phyloP scores from a whole-genome alignment of 2,329 filamentous ascomycete genomes.

The Malbranchea cinnamomea region DNA sequence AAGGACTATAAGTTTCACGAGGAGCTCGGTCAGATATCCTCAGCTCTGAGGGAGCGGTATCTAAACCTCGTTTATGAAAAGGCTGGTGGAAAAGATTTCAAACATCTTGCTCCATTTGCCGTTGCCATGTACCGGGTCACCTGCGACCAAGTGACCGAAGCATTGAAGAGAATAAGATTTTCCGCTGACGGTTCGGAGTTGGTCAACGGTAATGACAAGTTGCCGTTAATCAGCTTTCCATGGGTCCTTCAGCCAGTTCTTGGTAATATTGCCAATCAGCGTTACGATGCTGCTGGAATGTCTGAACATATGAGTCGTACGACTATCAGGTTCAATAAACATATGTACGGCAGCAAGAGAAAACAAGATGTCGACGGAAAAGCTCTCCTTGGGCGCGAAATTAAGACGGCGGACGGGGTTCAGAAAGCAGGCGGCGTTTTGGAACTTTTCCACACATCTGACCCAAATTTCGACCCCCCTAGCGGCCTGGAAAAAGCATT shows the following conservation, averaged over 20 bases:
- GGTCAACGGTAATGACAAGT: slow-evolving; percentile 21
- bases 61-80: slow-evolving; percentile 49
- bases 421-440: slow-evolving; percentile 22
- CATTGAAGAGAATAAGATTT: slow-evolving; percentile 39
- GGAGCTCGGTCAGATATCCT: slow-evolving; percentile 56
- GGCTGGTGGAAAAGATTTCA: slow-evolving; percentile 45
- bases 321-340: background rate
- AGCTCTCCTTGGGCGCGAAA: slow-evolving; percentile 7
- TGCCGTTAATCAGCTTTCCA: slow-evolving; percentile 84
- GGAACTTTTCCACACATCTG: slow-evolving; percentile 15
- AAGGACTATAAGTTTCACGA: slow-evolving; percentile 80
- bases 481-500: slow-evolving; percentile 5
- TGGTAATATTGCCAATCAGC: slow-evolving; percentile 47
- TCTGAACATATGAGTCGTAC: slow-evolving; percentile 1
- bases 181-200: too few relatives aligned
- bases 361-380: background rate
- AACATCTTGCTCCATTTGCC: slow-evolving; percentile 54
- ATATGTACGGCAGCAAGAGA: slow-evolving; percentile 5
- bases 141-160: slow-evolving; percentile 49
- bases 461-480: slow-evolving; percentile 6
- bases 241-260: slow-evolving; percentile 73
- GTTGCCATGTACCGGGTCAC: slow-evolving; percentile 83
- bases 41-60: slow-evolving; percentile 53
- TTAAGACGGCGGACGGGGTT: slow-evolving; percentile 20
- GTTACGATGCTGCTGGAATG: slow-evolving; percentile 15